phyloP scores from a whole-genome alignment of 306 rosid species.

The Macrotyloma uniflorum region DNA sequence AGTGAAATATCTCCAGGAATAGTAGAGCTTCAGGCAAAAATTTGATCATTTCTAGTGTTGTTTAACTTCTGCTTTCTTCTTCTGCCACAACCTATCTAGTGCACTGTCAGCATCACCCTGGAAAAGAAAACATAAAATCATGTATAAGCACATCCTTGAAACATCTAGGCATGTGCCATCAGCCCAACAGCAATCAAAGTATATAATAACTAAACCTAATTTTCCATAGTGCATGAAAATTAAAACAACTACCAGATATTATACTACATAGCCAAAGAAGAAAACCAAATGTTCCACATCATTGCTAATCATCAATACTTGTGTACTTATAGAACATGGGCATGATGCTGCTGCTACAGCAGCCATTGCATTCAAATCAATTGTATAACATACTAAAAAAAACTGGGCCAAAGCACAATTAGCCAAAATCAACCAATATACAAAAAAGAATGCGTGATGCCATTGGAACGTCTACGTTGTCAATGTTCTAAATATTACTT shows the following conservation, averaged over 20 bases:
- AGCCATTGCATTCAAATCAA: neutral
- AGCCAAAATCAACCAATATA: neutral
- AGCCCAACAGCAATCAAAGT: neutral
- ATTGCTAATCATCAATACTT: neutral
- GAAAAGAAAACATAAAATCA: neutral
- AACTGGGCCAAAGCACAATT: neutral
- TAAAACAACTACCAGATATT: neutral
- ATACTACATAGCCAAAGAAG: no score
- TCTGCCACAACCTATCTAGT: conserved; percentile 62
- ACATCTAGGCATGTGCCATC: neutral
- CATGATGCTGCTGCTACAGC: neutral
- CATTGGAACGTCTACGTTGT: neutral
- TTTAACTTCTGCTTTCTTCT: conserved; percentile 52
- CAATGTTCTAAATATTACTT: neutral
- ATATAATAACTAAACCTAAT: neutral
- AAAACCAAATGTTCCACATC: no score
- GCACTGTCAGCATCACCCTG: conserved; percentile 71
- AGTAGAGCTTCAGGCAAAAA: neutral
- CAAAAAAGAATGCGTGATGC: neutral
- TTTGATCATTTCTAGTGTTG: conserved; percentile 43
- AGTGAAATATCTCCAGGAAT: conserved; percentile 25
- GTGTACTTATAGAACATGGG: neutral
- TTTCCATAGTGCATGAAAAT: neutral
- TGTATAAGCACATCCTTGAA: neutral
- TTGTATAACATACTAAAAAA: neutral